These are phyloP conservation scores for Stephanodiscus minutulus DNA, from an alignment of 108 stramenopile species.

Conservation along the genomic window DNA sequence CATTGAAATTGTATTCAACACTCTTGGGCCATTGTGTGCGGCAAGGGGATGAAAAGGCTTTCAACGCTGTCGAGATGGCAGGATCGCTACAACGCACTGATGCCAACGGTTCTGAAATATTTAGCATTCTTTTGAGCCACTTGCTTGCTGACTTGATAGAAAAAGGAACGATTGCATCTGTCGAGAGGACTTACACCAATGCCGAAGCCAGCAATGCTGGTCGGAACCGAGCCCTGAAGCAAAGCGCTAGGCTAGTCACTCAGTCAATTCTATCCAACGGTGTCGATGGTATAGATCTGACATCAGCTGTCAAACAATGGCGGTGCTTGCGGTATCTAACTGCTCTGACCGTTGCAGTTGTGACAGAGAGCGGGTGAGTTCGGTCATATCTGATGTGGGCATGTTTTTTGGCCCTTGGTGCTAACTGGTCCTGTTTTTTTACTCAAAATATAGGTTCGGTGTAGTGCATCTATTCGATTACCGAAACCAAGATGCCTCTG, in stretches of 20 bases:
- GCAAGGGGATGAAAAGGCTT: constrained; percentile 70
- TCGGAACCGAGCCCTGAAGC: constrained; percentile 59
- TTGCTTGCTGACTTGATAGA: constrained; percentile 74
- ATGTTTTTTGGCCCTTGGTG: neutral
- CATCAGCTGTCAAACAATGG: constrained; percentile 76
- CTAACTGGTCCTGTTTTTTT: neutral
- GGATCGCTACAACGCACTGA: constrained; percentile 78
- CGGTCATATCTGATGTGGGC: neutral
- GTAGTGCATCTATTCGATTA: constrained; percentile 66
- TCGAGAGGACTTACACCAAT: constrained; percentile 38
- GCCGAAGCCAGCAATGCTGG: constrained; percentile 32
- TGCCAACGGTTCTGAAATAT: constrained; percentile 75
- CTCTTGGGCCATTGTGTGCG: constrained; percentile 75
- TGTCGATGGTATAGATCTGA: constrained; percentile 58
- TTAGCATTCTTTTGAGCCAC: constrained; percentile 70
- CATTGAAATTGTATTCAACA: constrained; percentile 74
- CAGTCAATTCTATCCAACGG: constrained; percentile 75
- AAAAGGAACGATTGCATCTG: constrained; percentile 60
- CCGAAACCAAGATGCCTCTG: constrained; percentile 49
- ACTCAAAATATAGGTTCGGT: constrained; percentile 54
- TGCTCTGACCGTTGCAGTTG: constrained; percentile 67
- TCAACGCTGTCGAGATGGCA: constrained; percentile 69
- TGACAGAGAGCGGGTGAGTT: constrained; percentile 60
- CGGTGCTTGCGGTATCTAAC: constrained; percentile 71
- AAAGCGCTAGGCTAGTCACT: constrained; percentile 78